Evolutionary conservation across 2,329 filamentous ascomycete genomes (phyloP), one percentile per base, ranked within the genome.

Genomic region (Colletotrichum sp.): DNA sequence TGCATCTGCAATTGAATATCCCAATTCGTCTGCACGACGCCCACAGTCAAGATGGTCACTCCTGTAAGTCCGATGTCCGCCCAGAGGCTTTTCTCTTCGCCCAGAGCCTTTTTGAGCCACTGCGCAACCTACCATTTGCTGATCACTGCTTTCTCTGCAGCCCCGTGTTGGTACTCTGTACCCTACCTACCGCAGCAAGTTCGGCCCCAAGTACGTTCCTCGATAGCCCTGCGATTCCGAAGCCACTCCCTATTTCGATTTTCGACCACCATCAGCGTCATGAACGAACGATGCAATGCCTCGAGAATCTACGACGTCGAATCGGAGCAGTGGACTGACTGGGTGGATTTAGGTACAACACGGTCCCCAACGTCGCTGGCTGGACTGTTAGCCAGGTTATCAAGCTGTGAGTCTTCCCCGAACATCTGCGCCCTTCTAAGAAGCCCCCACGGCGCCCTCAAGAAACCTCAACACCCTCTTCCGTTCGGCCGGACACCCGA

Each of bases 151-250:
- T 12, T 16, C 13, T 57, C 34, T n/a, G 24, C 18, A 74, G 74
- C 8, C 55, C 55, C 63, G 73, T 57, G 59, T 71, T 10, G 72
- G 72, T 57, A 65, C 60, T 60, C 26, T 30, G 55, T 75, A 78
- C 71, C 76, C 76, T 64, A 74, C 77, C 63, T 78, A 71, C 75
- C 72, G 67, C 57, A 93, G 91, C 86, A 86, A 88, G 79, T 93
- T 91, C 83, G 92, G 91, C 83, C 92, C 92, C 69, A 93, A 92
- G 92, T 93, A 91, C 86, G 83, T 83, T 77, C 43, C 52, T 48
- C 39, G 52, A 36, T 12, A 28, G 12, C 43, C 13, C n/a, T 39
- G 5, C 43, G 48, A 57, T 39, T 10, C 10, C 34, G 28, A 63
- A 34, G 18, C 30, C 15, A 7, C 6, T 7, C 5, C 1, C 8